These are phyloP conservation scores for Spergularia marina DNA, from an alignment of 148 eudicot genomes.

Conservation along the genomic window DNA sequence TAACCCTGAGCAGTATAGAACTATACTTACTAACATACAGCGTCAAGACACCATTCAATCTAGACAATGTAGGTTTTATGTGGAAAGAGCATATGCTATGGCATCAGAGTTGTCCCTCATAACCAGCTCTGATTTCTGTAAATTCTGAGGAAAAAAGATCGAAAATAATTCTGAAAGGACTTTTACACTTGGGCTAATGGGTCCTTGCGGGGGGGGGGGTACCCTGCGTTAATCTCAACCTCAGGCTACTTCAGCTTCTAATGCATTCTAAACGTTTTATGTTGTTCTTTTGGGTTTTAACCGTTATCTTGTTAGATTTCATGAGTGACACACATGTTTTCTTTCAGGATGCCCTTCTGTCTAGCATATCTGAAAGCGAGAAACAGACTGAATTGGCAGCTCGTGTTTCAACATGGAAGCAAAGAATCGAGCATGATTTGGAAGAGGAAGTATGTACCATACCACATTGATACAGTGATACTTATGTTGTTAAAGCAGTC, in stretches of 20 bases:
- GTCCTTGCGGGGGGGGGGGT: too few relatives aligned
- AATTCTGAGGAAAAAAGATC: too few relatives aligned
- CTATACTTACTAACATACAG: neutral
- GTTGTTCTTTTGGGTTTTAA: neutral
- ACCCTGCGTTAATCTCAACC: neutral
- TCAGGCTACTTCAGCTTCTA: neutral
- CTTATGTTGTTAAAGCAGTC: slow-evolving; percentile 1
- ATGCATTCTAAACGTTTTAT: neutral
- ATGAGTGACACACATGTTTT: slow-evolving; percentile 7
- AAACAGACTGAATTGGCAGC: slow-evolving; percentile 82
- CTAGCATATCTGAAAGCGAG: slow-evolving; percentile 75
- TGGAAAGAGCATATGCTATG: neutral
- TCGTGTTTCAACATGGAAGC: slow-evolving; percentile 91
- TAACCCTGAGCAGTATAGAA: too few relatives aligned
- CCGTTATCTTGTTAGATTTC: neutral
- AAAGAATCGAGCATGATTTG: slow-evolving; percentile 75
- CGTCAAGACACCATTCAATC: neutral
- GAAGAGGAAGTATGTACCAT: slow-evolving; percentile 58
- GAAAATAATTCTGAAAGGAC: too few relatives aligned
- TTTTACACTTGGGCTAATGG: too few relatives aligned
- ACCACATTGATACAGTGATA: neutral
- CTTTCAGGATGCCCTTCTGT: slow-evolving; percentile 78
- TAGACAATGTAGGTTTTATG: neutral
- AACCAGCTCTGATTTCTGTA: neutral
- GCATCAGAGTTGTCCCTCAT: neutral